Percentiles rank a stretch among this genome's conserved stretches.
phyloP scores from a whole-genome alignment of 345 rosid species.

The Salix viminalis region DNA sequence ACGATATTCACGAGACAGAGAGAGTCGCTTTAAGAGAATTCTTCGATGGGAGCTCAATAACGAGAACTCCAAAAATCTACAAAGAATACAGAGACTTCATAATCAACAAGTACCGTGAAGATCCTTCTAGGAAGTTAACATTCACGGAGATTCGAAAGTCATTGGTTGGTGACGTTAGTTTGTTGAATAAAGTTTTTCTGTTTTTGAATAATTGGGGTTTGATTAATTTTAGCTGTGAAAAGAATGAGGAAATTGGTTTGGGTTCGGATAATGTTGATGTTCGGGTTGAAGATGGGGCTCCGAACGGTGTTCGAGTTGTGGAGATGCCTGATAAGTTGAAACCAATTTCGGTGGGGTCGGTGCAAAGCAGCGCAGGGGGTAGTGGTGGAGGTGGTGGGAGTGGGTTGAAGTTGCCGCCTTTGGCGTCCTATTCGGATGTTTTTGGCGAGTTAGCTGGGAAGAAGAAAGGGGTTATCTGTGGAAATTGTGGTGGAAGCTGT shows the following conservation, averaged over 20 bases:
- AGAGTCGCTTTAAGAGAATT: slow-evolving; percentile 62
- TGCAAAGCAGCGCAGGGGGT: slow-evolving; percentile 14
- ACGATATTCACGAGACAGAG: slow-evolving; percentile 86
- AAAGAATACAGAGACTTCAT: slow-evolving; percentile 90
- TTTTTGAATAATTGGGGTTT: slow-evolving; percentile 73
- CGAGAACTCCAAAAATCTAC: slow-evolving; percentile 86
- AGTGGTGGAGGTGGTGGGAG: slow-evolving; percentile 1
- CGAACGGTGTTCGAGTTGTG: slow-evolving; percentile 69
- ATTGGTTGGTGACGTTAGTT: slow-evolving; percentile 74
- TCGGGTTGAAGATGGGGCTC: slow-evolving; percentile 62
- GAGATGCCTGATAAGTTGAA: slow-evolving; percentile 62
- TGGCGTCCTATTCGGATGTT: slow-evolving; percentile 75
- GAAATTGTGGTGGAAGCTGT: slow-evolving; percentile 48
- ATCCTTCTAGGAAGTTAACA: slow-evolving; percentile 57
- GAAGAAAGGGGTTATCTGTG: slow-evolving; percentile 36
- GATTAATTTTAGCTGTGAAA: slow-evolving; percentile 45
- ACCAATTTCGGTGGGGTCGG: slow-evolving; percentile 44
- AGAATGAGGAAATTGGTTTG: slow-evolving; percentile 17
- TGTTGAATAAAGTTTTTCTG: slow-evolving; percentile 68
- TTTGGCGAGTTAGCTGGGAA: slow-evolving; percentile 39
- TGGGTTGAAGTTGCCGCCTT: slow-evolving; percentile 44
- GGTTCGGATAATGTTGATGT: slow-evolving; percentile 11
- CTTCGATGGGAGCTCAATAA: slow-evolving; percentile 76
- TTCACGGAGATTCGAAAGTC: slow-evolving; percentile 78
- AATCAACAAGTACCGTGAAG: slow-evolving; percentile 81